These are phyloP conservation scores for Ustilago cynodontis DNA, from an alignment of 1,284 basidiomycete species.

Conservation along the genomic window DNA sequence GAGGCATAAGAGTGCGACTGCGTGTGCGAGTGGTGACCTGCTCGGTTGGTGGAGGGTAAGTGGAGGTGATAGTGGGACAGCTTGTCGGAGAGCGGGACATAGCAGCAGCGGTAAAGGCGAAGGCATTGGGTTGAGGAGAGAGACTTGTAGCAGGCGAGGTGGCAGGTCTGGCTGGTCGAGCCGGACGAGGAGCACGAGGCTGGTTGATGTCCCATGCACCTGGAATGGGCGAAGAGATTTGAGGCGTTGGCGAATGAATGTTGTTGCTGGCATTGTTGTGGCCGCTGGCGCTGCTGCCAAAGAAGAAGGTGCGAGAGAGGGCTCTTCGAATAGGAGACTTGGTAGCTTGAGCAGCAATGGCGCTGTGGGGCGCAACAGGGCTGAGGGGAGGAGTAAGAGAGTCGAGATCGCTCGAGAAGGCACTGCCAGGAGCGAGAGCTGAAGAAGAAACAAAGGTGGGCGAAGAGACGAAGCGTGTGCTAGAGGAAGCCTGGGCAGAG, in stretches of 20 bases:
- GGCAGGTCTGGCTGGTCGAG: constrained; percentile 14
- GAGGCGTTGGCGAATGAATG: constrained; percentile 3
- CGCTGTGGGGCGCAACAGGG: constrained; percentile 13
- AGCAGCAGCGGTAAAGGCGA: constrained; percentile 8
- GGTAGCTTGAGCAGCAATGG: constrained; percentile 14
- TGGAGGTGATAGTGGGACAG: constrained; percentile 16
- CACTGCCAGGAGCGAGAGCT: constrained; percentile 2
- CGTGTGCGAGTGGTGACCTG: constrained; percentile 12
- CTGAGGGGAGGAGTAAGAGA: constrained; percentile 38
- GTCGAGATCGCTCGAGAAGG: constrained; percentile 10
- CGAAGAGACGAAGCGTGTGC: constrained; percentile 29
- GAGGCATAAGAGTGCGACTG: constrained; percentile 23
- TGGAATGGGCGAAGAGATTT: constrained; percentile 15
- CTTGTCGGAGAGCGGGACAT: constrained; percentile 19
- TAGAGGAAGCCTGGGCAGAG: constrained; percentile 4
- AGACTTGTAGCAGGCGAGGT: constrained; percentile 11
- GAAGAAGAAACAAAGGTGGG: constrained; percentile 40
- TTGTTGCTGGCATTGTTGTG: constrained; percentile 3
- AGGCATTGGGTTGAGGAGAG: constrained; percentile 17
- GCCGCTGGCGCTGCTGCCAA: constrained; percentile 15
- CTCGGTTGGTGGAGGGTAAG: constrained; percentile 1
- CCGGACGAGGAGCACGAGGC: constrained; percentile 15
- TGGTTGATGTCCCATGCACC: neutral
- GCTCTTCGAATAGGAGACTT: constrained; percentile 39
- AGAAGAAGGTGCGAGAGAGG: constrained; percentile 29